Evolutionary conservation across 345 rosid species (phyloP), one percentile per base, ranked within the genome.

Genomic region (Arabidopsis arenosa): DNA sequence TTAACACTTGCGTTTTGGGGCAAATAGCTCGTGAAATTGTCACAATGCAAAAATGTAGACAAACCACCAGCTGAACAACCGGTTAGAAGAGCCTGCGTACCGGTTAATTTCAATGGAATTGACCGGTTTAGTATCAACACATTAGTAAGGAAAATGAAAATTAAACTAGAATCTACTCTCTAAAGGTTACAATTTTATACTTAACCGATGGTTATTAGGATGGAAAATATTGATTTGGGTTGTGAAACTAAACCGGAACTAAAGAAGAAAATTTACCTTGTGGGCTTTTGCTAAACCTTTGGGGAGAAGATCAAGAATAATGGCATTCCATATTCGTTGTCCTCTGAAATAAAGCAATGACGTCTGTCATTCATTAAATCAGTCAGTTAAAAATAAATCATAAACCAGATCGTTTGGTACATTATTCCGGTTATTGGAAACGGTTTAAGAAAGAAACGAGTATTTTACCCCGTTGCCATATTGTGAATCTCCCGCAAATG

Each of bases 51-150:
- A 77, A 95, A 90, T 55, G 87, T 60, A 8, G 99, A 87, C 52
- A 95, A 83, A 66, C 97, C 99, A 53, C 99, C 99, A 52, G 99
- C 99, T 61, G 99, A 95, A 86, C 99, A 95, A 72, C 99, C 99
- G 55, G 97, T 90, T 51, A 95, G 89, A 88, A 95, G 83, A 72
- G 97, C 99, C 99, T 95, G 54, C 3, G 14, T 68, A 63, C 55
- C 55, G 49, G 11, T 68, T 21, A 2, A 11, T 12, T 18, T 41
- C 14, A 7, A 7, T 73, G 5, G 2, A 4, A 54, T 53, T 63
- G 7, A 9, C 35, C 36, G 66, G 71, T 62, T 69, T 21, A 68
- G 65, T 76, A 60, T 36, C 21, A 14, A 51, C 26, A 69, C 9
- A 43, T 53, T 23, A 7, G 7, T 44, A n/a, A 23, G 12, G n/a